phyloP scores from a whole-genome alignment of 139 green algal genomes.

The Picochlorum costavermella region DNA sequence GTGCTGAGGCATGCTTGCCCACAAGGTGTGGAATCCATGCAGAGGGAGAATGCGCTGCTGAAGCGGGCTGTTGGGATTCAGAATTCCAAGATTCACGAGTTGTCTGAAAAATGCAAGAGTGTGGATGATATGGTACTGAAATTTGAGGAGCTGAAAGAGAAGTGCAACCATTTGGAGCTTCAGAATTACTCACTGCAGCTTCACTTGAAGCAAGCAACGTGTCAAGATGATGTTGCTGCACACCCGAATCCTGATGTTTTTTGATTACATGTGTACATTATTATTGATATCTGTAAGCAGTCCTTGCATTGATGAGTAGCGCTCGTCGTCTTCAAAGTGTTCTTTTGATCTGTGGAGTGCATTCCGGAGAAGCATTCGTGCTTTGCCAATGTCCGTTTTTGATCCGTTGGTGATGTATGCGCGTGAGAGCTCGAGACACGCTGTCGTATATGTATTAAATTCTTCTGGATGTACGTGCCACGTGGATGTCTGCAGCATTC shows the following conservation, averaged over 20 bases:
- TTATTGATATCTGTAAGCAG: neutral
- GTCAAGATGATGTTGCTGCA: constrained; percentile 5
- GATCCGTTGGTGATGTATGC: constrained; percentile 23
- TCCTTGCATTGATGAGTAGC: constrained; percentile 1
- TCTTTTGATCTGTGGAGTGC: constrained; percentile 53
- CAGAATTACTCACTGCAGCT: constrained; percentile 67
- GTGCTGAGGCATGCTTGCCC: constrained; percentile 22
- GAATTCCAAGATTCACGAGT: constrained; percentile 50
- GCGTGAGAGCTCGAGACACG: constrained; percentile 31
- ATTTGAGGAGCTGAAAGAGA: constrained; percentile 52
- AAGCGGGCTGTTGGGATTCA: constrained; percentile 81
- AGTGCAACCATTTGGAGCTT: constrained; percentile 53
- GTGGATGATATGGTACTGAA: constrained; percentile 15
- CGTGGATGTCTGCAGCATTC: constrained; percentile 36
- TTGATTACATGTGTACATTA: too few species aligned
- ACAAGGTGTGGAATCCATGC: constrained; percentile 16
- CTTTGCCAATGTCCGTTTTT: constrained; percentile 45
- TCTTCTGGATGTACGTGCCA: constrained; percentile 37
- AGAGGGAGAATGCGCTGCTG: constrained; percentile 57
- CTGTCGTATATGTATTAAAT: constrained; percentile 46
- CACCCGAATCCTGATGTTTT: constrained; percentile 40
- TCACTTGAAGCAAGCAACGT: constrained; percentile 61
- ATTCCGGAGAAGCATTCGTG: constrained; percentile 60
- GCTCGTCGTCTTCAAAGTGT: constrained; percentile 30
- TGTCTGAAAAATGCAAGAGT: constrained; percentile 36